These are phyloP conservation scores for Stenogyne calaminthoides DNA, from an alignment of 305 asterid species.

Conservation along the genomic window DNA sequence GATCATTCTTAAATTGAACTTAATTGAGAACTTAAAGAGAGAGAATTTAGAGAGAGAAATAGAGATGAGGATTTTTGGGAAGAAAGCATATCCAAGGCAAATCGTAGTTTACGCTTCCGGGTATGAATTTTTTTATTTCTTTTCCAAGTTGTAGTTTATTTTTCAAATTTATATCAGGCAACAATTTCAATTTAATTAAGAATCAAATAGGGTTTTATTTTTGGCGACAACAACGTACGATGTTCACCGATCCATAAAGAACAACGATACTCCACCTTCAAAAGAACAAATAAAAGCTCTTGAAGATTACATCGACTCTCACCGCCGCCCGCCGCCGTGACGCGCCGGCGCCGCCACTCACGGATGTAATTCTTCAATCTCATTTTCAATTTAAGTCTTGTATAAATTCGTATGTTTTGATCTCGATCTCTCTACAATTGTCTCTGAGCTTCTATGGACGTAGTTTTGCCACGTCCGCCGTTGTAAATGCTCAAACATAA, in stretches of 20 bases:
- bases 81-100: conserved; percentile 49
- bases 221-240: conserved; percentile 61
- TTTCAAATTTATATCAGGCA: not conserved
- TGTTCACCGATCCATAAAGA: conserved; percentile 67
- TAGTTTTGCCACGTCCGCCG: no score
- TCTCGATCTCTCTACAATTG: no score
- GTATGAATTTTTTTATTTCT: conserved; percentile 26
- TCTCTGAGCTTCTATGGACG: no score
- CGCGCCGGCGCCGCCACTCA: not conserved
- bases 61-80: conserved; percentile 57
- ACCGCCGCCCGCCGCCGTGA: conserved; percentile 46
- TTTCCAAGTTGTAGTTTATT: not conserved
- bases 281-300: conserved; percentile 48
- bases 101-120: conserved; percentile 48
- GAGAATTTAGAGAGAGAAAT: not conserved
- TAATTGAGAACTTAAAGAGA: no score
- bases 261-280: conserved; percentile 56
- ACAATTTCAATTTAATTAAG: not conserved
- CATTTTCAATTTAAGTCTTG: no score
- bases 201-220: conserved; percentile 39
- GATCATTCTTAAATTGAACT: not conserved
- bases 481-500: no score
- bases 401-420: no score
- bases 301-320: conserved; percentile 44
- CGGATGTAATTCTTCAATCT: not conserved